phyloP scores from a whole-genome alignment of 257 asterid species.

The Fraxinus excelsior region DNA sequence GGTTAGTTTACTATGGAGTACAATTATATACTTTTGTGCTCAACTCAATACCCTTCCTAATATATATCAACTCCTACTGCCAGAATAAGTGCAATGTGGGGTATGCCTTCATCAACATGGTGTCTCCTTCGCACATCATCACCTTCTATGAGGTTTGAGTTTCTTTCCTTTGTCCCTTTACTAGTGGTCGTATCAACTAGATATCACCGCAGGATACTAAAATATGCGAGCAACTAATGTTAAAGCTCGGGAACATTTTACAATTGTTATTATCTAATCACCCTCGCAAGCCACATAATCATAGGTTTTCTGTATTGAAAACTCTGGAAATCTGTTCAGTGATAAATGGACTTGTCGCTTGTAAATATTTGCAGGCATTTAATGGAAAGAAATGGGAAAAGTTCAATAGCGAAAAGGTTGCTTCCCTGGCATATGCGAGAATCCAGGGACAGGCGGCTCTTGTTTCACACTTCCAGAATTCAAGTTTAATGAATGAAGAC shows the following conservation, averaged over 20 bases:
- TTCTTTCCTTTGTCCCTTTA: conserved; percentile 8
- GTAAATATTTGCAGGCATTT: conserved; percentile 51
- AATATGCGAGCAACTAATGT: neutral
- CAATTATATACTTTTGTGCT: neutral
- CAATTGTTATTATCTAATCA: too few species aligned
- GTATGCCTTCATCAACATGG: conserved; percentile 95
- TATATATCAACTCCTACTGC: conserved; percentile 20
- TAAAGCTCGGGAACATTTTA: too few species aligned
- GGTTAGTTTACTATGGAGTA: conserved; percentile 37
- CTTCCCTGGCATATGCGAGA: conserved; percentile 89
- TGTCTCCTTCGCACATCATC: conserved; percentile 72
- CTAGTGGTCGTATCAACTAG: neutral
- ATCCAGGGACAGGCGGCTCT: conserved; percentile 85
- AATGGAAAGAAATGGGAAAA: conserved; percentile 98
- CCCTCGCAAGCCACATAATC: too few species aligned
- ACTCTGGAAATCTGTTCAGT: neutral
- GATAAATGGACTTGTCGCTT: neutral
- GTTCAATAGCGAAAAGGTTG: conserved; percentile 93
- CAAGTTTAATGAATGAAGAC: conserved; percentile 97
- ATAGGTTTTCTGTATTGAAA: neutral
- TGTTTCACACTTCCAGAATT: conserved; percentile 88
- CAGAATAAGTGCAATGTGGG: conserved; percentile 99
- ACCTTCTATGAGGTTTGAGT: conserved; percentile 78
- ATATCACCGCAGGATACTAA: too few species aligned
- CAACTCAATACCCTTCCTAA: conserved; percentile 12